Percentiles rank a stretch among this genome's conserved stretches.
Evolutionary conservation across 225 moss, liverwort and hornwort genomes (phyloP).

Genomic region (Antitrichia curtipendula): DNA sequence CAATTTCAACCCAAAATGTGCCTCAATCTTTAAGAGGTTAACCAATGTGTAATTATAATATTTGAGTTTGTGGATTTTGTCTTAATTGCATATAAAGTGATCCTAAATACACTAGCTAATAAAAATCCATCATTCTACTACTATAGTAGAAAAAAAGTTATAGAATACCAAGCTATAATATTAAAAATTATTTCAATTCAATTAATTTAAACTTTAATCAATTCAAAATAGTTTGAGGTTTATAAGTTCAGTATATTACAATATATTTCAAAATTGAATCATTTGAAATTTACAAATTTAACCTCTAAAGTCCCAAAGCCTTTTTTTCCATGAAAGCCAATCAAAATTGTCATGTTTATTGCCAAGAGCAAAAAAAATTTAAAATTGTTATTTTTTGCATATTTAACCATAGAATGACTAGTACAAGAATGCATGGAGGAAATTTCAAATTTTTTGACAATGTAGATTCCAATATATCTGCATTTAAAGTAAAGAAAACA

Average conservation of each 20-base stretch:
- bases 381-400: no score
- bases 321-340: no score
- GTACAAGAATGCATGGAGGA: no score
- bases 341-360: no score
- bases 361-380: no score
- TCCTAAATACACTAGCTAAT: neutral
- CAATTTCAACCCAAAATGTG: fast-evolving
- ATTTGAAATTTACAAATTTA: neutral
- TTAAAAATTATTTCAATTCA: neutral
- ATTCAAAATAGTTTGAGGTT: neutral
- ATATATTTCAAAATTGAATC: neutral
- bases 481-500: no score
- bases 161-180: fast-evolving
- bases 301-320: no score
- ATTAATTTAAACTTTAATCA: neutral
- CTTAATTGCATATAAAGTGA: no score
- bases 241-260: no score
- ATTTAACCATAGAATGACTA: no score
- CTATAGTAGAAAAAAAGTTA: fast-evolving
- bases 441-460: no score
- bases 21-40: fast-evolving
- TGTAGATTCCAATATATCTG: no score
- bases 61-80: neutral
- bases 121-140: neutral
- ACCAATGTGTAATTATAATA: neutral